Evolutionary conservation across 345 rosid genomes (phyloP), one percentile per base, ranked within the genome.

Genomic region (Arabis alpina): DNA sequence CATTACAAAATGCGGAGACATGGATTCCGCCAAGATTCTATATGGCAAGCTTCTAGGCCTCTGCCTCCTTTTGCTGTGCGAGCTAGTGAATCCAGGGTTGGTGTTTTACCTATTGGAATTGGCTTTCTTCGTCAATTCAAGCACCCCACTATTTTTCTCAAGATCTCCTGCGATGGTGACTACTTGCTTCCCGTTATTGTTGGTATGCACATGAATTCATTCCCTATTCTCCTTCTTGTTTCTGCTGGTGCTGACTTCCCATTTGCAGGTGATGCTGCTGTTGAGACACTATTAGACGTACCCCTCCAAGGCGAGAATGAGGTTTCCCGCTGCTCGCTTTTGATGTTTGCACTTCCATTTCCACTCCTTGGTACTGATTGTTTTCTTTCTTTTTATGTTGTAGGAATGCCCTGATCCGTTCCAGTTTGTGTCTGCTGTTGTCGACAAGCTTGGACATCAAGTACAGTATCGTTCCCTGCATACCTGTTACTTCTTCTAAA

Each of bases 101-200:
- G 81, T 68, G 56, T 70, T 47, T 19, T 79, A 37, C 70, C 87
- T 6, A 61, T 86, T 53, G 86, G 85, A 3, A 81, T 67, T 15
- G 81, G 79, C 23, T 80, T 86, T 77, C 88, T 91, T 19, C 84
- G 79, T 24, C 85, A 84, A 10, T 93, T 87, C 74, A 90, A 79
- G 14, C 80, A 68, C 74, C 98, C 98, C 7, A 87, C 97, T 4
- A 86, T 93, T 72, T 93, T 93, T 78, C 96, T 93, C 60, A 90
- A 88, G 79, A 79, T 93, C 75, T 83, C 89, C 66, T 93, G 96
- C 78, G 87, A 88, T 68, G 96, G 87, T 15, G 96, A 90, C 72
- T 93, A 81, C 78, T 71, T 88, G 80, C 82, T 93, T 27, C 98
- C 97, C 5, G 76, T 93, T 77, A 71, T 82, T 25, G 96, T 85